phyloP scores from a whole-genome alignment of 768 basidiomycete genomes.

The Exidia glandulosa region DNA sequence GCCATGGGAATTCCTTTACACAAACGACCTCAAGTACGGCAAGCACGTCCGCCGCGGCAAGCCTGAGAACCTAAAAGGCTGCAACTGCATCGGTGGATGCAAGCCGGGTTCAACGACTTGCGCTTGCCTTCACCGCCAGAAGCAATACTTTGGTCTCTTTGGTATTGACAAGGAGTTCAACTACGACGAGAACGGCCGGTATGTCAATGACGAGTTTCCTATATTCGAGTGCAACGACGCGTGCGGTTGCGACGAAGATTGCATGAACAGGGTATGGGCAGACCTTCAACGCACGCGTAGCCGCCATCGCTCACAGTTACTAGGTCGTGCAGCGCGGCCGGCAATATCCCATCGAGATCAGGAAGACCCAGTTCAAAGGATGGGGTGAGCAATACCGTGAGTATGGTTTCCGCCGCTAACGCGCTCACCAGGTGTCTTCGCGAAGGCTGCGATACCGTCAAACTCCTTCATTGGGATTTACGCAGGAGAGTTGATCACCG shows the following conservation, averaged over 20 bases:
- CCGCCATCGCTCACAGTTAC: neutral
- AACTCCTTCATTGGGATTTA: slow-evolving; percentile 79
- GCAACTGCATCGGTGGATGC: slow-evolving; percentile 66
- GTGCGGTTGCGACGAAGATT: slow-evolving; percentile 73
- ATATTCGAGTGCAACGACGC: slow-evolving; percentile 81
- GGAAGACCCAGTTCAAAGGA: slow-evolving; percentile 65
- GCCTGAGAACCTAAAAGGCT: slow-evolving; percentile 45
- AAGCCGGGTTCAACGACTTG: slow-evolving; percentile 66
- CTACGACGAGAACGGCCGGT: slow-evolving; percentile 50
- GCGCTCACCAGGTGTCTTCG: slow-evolving; percentile 51
- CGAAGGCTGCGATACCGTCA: slow-evolving; percentile 49
- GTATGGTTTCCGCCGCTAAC: too few species aligned
- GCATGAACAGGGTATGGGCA: slow-evolving; percentile 61
- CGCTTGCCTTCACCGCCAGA: slow-evolving; percentile 53
- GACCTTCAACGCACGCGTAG: neutral
- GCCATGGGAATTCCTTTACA: slow-evolving; percentile 80
- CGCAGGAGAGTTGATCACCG: slow-evolving; percentile 69
- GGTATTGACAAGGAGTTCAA: slow-evolving; percentile 36
- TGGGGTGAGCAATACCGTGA: too few species aligned
- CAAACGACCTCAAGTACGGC: slow-evolving; percentile 69
- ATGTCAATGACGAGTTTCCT: slow-evolving; percentile 37
- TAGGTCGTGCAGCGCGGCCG: slow-evolving; percentile 82
- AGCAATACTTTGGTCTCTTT: slow-evolving; percentile 25
- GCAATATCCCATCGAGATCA: slow-evolving; percentile 47
- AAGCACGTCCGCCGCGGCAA: slow-evolving; percentile 60